Evolutionary conservation across 208 protist genomes (phyloP).

Genomic region (Vickermania ingenoplastis): DNA sequence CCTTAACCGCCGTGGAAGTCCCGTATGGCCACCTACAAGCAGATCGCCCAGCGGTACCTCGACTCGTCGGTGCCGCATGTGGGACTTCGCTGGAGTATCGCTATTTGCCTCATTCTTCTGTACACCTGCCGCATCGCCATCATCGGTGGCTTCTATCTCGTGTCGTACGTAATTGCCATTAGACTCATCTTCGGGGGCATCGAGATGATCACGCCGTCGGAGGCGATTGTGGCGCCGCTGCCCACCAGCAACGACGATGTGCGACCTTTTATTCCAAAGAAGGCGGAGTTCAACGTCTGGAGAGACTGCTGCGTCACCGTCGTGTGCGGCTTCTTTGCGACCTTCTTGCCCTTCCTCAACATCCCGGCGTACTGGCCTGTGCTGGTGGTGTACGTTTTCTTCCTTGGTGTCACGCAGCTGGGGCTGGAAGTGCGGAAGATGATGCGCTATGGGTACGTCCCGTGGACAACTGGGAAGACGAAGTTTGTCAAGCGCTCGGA

Average conservation of each 20-base stretch:
- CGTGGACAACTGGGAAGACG: conserved; percentile 74
- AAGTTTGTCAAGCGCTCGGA: conserved; percentile 43
- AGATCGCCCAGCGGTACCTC: too few relatives aligned
- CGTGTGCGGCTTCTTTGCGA: conserved; percentile 80
- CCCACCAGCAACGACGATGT: conserved; percentile 77
- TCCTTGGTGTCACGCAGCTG: conserved; percentile 92
- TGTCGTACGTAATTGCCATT: conserved; percentile 95
- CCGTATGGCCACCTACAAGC: too few relatives aligned
- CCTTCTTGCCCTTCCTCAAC: conserved; percentile 91
- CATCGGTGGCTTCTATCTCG: conserved; percentile 90
- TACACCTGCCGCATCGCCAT: conserved; percentile 69
- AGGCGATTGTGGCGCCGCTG: conserved; percentile 75
- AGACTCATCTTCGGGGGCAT: conserved; percentile 95
- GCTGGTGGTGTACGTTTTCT: conserved; percentile 94
- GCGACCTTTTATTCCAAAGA: conserved; percentile 92
- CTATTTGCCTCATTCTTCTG: conserved; percentile 49
- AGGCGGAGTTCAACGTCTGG: conserved; percentile 98
- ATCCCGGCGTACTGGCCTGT: conserved; percentile 99
- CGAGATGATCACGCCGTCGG: conserved; percentile 89
- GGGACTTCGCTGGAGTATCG: conserved; percentile 60
- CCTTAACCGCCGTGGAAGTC: too few relatives aligned
- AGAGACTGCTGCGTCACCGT: conserved; percentile 77
- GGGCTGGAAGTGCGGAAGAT: conserved; percentile 95
- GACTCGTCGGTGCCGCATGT: conserved; percentile 65
- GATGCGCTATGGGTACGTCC: conserved; percentile 94